Percentiles rank a stretch among this genome's conserved stretches.
phyloP scores from a whole-genome alignment of 1,284 basidiomycete genomes.

The Puccinia triticina region DNA sequence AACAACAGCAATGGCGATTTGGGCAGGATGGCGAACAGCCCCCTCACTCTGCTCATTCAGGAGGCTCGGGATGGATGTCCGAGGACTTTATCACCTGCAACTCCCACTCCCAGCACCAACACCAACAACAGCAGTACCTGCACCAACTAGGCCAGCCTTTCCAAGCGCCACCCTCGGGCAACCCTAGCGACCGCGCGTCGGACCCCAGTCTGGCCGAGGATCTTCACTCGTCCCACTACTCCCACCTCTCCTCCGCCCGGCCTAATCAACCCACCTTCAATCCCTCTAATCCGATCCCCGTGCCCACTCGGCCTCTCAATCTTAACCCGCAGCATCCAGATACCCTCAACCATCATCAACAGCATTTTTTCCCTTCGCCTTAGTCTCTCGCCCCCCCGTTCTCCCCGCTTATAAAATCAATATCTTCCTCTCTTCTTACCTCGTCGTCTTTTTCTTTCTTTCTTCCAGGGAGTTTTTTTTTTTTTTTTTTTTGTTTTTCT shows the following conservation, averaged over 20 bases:
- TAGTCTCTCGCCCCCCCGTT: no score
- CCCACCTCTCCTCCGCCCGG: neutral
- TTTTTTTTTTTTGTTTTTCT: neutral
- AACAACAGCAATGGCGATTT: neutral
- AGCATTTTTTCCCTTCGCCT: constrained; percentile 22
- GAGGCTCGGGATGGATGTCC: constrained; percentile 20
- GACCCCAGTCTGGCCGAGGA: neutral
- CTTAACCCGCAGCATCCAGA: neutral
- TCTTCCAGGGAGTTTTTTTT: neutral
- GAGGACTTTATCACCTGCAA: constrained; percentile 25
- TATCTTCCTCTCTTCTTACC: constrained; percentile 1
- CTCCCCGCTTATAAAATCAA: neutral
- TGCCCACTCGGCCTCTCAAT: neutral
- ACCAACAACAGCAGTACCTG: neutral
- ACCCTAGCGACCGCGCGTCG: no score
- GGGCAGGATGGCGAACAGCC: neutral
- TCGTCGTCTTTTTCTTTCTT: neutral
- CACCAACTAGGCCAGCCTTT: neutral
- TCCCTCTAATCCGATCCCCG: neutral
- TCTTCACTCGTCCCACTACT: constrained; percentile 8
- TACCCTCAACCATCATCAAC: constrained; percentile 4
- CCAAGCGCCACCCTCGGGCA: neutral
- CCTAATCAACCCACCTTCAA: neutral
- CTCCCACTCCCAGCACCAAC: constrained; percentile 22
- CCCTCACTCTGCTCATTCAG: neutral